Conservation (phyloP, 2,329 filamentous ascomycete genomes). For the Scytalidium sp. region DNA sequence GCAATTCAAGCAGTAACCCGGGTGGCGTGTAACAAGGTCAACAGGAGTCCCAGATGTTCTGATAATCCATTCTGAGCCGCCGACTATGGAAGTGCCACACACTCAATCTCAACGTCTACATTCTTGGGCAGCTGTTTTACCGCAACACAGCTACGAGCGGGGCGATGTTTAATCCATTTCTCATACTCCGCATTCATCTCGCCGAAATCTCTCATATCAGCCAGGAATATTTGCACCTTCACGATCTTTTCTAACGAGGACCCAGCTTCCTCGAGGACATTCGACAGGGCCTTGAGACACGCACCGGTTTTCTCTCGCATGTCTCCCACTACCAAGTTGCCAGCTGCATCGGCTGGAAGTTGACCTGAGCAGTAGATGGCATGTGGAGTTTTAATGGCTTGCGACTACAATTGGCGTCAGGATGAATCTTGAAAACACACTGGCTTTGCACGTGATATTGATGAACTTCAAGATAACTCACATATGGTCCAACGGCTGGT, state of each 20-base stretch:
- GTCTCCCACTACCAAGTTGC: constrained; percentile 42
- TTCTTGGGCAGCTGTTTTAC: constrained; percentile 86
- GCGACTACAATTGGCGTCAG: constrained; percentile 43
- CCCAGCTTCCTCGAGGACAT: constrained; percentile 78
- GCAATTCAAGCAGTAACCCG: no score
- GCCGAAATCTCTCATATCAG: constrained; percentile 86
- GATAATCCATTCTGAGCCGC: background rate
- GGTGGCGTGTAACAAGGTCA: constrained; percentile 6
- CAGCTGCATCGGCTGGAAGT: constrained; percentile 23
- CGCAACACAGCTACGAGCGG: constrained; percentile 84
- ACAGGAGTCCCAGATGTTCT: background rate
- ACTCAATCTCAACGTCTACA: constrained; percentile 88
- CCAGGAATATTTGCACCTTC: constrained; percentile 89
- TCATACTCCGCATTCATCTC: constrained; percentile 85
- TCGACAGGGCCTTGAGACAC: constrained; percentile 74
- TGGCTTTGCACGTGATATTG: constrained; percentile 12
- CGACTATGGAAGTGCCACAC: constrained; percentile 65
- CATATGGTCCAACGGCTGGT: constrained; percentile 62
- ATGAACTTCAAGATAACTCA: constrained; percentile 28
- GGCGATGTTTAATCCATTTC: constrained; percentile 80
- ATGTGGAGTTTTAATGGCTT: constrained; percentile 63
- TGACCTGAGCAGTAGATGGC: constrained; percentile 66
- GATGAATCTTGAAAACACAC: constrained; percentile 6
- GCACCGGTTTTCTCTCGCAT: constrained; percentile 62
- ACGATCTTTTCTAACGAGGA: constrained; percentile 77